Percentiles rank a stretch among this genome's conserved stretches.
These are phyloP conservation scores for Yamadazyma kitorensis DNA, from an alignment of 805 yeast genomes.

Conservation along the genomic window DNA sequence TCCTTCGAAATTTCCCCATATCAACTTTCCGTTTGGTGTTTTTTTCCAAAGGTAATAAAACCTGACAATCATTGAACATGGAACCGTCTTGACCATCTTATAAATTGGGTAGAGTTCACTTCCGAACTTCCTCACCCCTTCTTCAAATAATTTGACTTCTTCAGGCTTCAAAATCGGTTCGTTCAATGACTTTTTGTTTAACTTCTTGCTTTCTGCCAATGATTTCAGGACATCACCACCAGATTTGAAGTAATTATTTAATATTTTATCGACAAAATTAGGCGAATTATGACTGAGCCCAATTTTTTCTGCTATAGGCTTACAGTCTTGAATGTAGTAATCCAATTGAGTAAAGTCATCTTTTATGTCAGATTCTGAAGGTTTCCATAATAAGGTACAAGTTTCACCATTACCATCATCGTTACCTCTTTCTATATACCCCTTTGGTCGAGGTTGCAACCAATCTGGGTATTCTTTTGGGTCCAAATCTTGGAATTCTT, in stretches of 20 bases:
- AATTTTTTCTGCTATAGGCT: constrained; percentile 53
- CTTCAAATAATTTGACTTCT: constrained; percentile 70
- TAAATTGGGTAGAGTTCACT: constrained; percentile 75
- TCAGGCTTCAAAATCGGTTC: constrained; percentile 74
- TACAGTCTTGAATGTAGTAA: constrained; percentile 52
- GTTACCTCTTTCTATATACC: constrained; percentile 82
- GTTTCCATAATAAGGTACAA: constrained; percentile 64
- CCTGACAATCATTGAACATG: constrained; percentile 76
- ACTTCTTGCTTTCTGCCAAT: constrained; percentile 35
- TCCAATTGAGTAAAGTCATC: constrained; percentile 42
- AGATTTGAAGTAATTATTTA: constrained; percentile 51
- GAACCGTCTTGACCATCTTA: constrained; percentile 69
- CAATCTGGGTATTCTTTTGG: constrained; percentile 61
- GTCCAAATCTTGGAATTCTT: constrained; percentile 37
- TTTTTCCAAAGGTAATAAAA: constrained; percentile 93
- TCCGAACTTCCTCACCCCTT: constrained; percentile 69
- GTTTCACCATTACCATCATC: constrained; percentile 55
- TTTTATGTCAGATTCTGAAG: constrained; percentile 28
- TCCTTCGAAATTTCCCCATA: constrained; percentile 83
- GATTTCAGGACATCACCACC: constrained; percentile 54
- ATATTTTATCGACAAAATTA: constrained; percentile 75
- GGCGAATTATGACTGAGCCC: constrained; percentile 63
- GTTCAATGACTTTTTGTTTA: constrained; percentile 57
- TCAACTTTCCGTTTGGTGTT: constrained; percentile 65
- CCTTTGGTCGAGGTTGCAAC: constrained; percentile 76